Base-by-base conservation (phyloP, 1,284 basidiomycete genomes). In the Cystobasidiaceae sp. region DNA sequence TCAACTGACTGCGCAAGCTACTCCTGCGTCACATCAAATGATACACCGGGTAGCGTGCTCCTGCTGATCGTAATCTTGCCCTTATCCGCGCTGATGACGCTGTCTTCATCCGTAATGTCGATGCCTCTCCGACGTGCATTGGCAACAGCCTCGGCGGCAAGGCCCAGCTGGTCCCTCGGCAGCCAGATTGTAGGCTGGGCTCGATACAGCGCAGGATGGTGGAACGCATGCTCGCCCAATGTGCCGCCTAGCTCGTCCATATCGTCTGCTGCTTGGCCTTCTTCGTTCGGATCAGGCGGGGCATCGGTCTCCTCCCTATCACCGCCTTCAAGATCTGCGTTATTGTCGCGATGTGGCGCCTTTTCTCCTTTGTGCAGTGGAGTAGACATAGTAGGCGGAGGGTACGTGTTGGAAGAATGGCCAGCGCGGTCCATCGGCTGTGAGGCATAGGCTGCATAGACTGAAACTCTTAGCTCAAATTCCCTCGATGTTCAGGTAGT, bases 231-330 rank as follows among this genome's bases (percentile, higher is more conserved):
- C 48, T 61, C 58, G 9, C 27, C 32, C 19, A 61, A 25, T 27
- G 46, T 48, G 13, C 58, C 58, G 39, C 51, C 58, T 21, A 61
- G 58, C 43, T 64, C 61, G n/a, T 64, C 61, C 46, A 64, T 51
- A n/a, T 55, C 37, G 28, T 21, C 37, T 28, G 27, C 51, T 9
- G 34, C 61, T 5, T 64, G 51, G 11, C 56, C 41, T 15, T 45
- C 33, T 7, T 39, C 45, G 32, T 49, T n/a, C n/a, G n/a, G n/a
- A n/a, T n/a, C n/a, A n/a, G n/a, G n/a, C n/a, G n/a, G n/a, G n/a
- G n/a, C n/a, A n/a, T n/a, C n/a, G n/a, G n/a, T n/a, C n/a, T n/a
- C 6, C 4, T n/a, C 15, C 34, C 39, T 30, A 13, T 56, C 23
- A 13, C 54, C 54, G 6, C 15, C 34, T 44, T 56, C 54, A 13